phyloP scores from a whole-genome alignment of 2,329 filamentous ascomycete species.

The Colletotrichum destructivum region DNA sequence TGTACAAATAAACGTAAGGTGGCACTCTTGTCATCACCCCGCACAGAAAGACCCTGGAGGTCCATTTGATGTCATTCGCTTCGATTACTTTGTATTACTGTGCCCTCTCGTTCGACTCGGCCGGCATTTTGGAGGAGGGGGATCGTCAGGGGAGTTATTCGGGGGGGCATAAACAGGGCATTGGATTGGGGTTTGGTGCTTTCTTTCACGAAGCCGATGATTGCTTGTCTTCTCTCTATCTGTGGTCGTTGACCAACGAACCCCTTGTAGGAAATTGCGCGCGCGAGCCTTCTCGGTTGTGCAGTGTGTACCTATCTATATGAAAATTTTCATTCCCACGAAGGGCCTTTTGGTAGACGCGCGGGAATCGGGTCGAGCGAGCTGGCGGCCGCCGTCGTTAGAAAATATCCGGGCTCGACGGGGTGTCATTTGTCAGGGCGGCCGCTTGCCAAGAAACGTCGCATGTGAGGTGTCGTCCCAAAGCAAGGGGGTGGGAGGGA shows the following conservation, averaged over 20 bases:
- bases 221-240: background rate
- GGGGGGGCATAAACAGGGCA: background rate
- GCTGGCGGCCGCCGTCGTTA: background rate
- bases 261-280: background rate
- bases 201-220: background rate
- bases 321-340: background rate
- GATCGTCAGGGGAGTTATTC: background rate
- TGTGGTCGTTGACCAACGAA: background rate
- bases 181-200: background rate
- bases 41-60: background rate
- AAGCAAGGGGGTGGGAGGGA: background rate
- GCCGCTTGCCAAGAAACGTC: background rate
- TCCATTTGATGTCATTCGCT: background rate
- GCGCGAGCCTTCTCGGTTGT: background rate
- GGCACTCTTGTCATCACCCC: background rate
- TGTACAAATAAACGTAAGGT: too few relatives aligned
- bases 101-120: background rate
- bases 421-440: background rate
- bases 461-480: background rate
- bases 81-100: background rate
- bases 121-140: background rate
- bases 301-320: background rate
- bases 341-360: background rate
- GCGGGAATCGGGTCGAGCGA: background rate
- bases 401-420: background rate